Evolutionary conservation across 2,329 filamentous ascomycete genomes (phyloP), one percentile per base, ranked within the genome.

Genomic region (Dactylonectria estremocensis): DNA sequence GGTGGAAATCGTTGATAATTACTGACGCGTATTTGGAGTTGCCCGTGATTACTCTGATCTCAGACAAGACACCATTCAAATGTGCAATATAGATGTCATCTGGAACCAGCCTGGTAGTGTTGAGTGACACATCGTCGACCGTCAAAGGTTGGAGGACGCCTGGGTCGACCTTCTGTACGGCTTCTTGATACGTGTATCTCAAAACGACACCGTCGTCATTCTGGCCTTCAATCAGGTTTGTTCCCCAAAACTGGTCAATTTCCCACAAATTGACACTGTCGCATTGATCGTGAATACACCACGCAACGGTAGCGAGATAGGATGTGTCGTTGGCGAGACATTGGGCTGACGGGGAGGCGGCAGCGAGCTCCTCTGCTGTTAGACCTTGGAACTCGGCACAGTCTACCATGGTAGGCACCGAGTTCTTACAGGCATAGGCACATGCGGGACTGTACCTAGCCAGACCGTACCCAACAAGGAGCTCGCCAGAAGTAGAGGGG

Each of bases 381-480:
- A 58, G 54, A 10, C 48, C 22, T 0, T 31, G 52, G 5, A 31
- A 57, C 35, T 61, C 63, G 28, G 66, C 48, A 43, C 66, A 68
- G n/a, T 68, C 53, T 5, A 68, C 56, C 18, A 53, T 58, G 37
- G 35, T 14, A 7, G 50, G 28, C 14, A 62, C 43, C 2, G 55
- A 33, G 13, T 53, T 45, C 2, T 22, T 20, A 24, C 66, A 68
- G 16, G 66, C 56, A 18, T 60, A 52, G 5, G 43, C 56, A n/a
- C 66, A 68, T 9, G 40, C 40, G 18, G 58, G 49, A 13, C 31
- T 46, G 57, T 68, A 61, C n/a, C 28, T 22, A 16, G 40, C 18
- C 20, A 57, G 54, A 35, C 65, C 65, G 45, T 68, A 68, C 3
- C 65, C 65, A n/a, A 28, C 35, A 18, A 64, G 31, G 20, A 57